These are phyloP conservation scores for Fusarium austroafricanum DNA, from an alignment of 2,329 filamentous ascomycete genomes.

Conservation along the genomic window DNA sequence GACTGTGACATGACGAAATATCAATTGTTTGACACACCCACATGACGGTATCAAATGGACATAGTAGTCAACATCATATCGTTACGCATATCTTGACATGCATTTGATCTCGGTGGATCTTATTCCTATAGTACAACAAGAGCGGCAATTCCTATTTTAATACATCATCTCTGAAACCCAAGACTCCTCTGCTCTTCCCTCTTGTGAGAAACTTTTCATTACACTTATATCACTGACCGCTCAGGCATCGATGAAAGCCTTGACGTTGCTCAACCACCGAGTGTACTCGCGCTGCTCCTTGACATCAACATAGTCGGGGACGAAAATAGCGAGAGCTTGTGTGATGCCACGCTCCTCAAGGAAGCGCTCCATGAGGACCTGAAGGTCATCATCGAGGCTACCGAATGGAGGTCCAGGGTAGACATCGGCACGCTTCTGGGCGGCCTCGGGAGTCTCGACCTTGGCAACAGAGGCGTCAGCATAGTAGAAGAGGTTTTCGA, in stretches of 20 bases:
- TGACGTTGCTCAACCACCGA: slow-evolving; percentile 87
- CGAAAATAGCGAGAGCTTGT: slow-evolving; percentile 85
- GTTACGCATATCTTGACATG: slow-evolving; percentile 43
- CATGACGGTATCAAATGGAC: neutral
- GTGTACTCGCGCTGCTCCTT: slow-evolving; percentile 99
- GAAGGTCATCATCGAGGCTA: slow-evolving; percentile 95
- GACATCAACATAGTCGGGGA: slow-evolving; percentile 95
- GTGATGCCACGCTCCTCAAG: slow-evolving; percentile 95
- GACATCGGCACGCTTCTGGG: slow-evolving; percentile 79
- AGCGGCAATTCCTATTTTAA: slow-evolving; percentile 46
- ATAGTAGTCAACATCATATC: slow-evolving; percentile 32
- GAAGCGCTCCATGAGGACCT: slow-evolving; percentile 91
- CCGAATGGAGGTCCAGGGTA: slow-evolving; percentile 94
- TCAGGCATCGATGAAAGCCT: slow-evolving; percentile 83
- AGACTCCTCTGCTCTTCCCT: slow-evolving; percentile 24
- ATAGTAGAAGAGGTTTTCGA: slow-evolving; percentile 94
- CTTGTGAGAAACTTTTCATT: slow-evolving; percentile 13
- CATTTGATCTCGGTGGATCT: slow-evolving; percentile 38
- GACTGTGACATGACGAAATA: neutral
- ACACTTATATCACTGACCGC: neutral
- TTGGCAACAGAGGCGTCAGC: slow-evolving; percentile 81
- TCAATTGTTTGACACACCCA: neutral
- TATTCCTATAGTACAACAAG: slow-evolving; percentile 47
- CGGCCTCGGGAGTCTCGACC: slow-evolving; percentile 78
- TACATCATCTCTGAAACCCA: slow-evolving; percentile 30